Percentiles rank a stretch among this genome's conserved stretches.
These are phyloP conservation scores for Acorus gramineus DNA, from an alignment of 106 monocot genomes.

Conservation along the genomic window DNA sequence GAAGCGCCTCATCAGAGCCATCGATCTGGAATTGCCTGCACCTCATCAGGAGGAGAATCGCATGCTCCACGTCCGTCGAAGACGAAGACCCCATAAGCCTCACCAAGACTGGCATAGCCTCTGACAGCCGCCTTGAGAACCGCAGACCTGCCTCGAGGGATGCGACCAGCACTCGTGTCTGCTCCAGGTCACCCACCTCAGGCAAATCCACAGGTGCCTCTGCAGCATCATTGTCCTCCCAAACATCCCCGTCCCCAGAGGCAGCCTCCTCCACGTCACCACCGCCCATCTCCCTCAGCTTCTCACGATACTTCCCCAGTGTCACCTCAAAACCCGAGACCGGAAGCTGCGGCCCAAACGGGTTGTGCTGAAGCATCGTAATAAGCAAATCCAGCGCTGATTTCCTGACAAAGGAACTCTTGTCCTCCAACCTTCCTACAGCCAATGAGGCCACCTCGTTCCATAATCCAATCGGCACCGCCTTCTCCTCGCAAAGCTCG, in stretches of 20 bases:
- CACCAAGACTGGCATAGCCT: slow-evolving; percentile 55
- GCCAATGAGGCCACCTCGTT: slow-evolving; percentile 86
- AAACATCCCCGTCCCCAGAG: slow-evolving; percentile 5
- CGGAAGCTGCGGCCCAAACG: slow-evolving; percentile 86
- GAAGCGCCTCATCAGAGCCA: slow-evolving; percentile 82
- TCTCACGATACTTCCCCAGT: slow-evolving; percentile 65
- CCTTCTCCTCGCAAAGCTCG: slow-evolving; percentile 83
- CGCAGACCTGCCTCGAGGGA: slow-evolving; percentile 84
- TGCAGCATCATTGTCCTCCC: not conserved
- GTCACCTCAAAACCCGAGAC: slow-evolving; percentile 75
- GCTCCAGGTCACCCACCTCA: slow-evolving; percentile 77
- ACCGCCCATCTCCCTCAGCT: slow-evolving; percentile 55
- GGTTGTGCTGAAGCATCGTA: slow-evolving; percentile 90
- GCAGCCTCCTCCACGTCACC: slow-evolving; percentile 8
- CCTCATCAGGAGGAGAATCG: slow-evolving; percentile 87
- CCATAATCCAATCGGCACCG: slow-evolving; percentile 84
- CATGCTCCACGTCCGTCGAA: slow-evolving; percentile 79
- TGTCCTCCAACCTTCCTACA: slow-evolving; percentile 91
- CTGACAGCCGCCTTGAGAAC: slow-evolving; percentile 73
- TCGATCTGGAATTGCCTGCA: slow-evolving; percentile 97
- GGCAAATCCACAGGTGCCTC: slow-evolving; percentile 27
- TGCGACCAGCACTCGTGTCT: slow-evolving; percentile 84
- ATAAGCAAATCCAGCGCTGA: slow-evolving; percentile 83
- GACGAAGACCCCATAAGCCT: slow-evolving; percentile 87
- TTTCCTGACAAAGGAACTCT: slow-evolving; percentile 88